These are phyloP conservation scores for Pythium grandisporangium DNA, from an alignment of 352 stramenopile species.

Conservation along the genomic window DNA sequence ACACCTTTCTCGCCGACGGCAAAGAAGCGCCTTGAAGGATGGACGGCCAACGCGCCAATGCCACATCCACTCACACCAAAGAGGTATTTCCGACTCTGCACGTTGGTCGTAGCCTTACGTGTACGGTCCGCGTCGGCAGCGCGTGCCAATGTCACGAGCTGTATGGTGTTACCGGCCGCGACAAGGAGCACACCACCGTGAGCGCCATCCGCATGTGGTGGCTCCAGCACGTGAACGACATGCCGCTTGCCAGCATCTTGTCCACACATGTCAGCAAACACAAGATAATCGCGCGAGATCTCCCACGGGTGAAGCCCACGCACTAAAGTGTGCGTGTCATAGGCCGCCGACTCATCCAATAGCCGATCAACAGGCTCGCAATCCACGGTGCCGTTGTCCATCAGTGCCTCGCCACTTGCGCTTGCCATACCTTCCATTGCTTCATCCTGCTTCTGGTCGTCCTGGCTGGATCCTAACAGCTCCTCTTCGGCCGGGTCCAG, in stretches of 20 bases:
- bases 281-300: slow-evolving; percentile 59
- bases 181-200: slow-evolving; percentile 58
- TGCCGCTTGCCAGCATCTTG: slow-evolving; percentile 59
- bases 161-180: slow-evolving; percentile 61
- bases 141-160: slow-evolving; percentile 43
- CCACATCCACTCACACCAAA: slow-evolving; percentile 65
- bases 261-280: slow-evolving; percentile 56
- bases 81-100: slow-evolving; percentile 33
- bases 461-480: too few relatives aligned
- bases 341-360: slow-evolving; percentile 12
- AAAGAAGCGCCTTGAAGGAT: slow-evolving; percentile 66
- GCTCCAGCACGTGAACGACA: slow-evolving; percentile 61
- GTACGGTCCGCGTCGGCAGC: slow-evolving; percentile 1
- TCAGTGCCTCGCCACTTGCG: too few relatives aligned
- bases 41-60: slow-evolving; percentile 60
- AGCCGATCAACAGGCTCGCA: too few relatives aligned
- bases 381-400: too few relatives aligned
- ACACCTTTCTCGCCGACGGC: slow-evolving; percentile 85
- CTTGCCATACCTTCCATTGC: too few relatives aligned
- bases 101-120: background rate
- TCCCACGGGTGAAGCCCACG: slow-evolving; percentile 53
- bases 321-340: slow-evolving; percentile 25
- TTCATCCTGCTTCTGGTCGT: too few relatives aligned
- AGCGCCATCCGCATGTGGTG: slow-evolving; percentile 4
- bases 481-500: too few relatives aligned